Evolutionary conservation across 768 basidiomycete genomes (phyloP), one percentile per base, ranked within the genome.

Genomic region (Mycena rebaudengoi): DNA sequence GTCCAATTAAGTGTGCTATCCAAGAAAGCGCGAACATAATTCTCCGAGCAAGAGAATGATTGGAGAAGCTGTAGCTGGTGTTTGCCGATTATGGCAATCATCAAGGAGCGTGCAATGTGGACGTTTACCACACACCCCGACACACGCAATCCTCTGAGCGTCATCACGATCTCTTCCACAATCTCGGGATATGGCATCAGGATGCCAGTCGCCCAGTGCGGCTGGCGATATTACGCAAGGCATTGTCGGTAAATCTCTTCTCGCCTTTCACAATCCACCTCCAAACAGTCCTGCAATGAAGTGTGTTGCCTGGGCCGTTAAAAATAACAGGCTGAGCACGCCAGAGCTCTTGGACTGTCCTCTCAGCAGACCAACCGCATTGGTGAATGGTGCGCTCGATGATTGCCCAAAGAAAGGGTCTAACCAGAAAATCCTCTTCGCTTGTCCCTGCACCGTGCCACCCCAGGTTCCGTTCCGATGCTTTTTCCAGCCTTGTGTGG

Each of bases 361-460:
- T 26, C 1, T 10, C 35, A 20, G 57, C 45, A 4, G 33, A 39
- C 35, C 45, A 58, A 13, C n/a, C 57, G 16, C 35, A 49, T 2
- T 37, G 37, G 1, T 46, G 46, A 58, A 58, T 49, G 2, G 45
- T 40, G 4, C 33, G 45, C 57, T 48, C 57, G 33, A 58, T 48
- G 8, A 48, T 39, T 13, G 44, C 46, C 45, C 35, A 58, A 5
- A 58, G 56, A 18, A 58, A 58, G 45, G 56, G 10, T 10, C 14
- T 10, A 58, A 58, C 56, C 56, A 58, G 26, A 49, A 58, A 2
- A 49, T 28, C 26, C 18, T 37, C 6, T 12, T 18, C 0, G 35
- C 16, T 13, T 1, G 3, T 8, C 25, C 37, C 11, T 29, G 25
- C 0, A 58, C 46, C 10, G 46, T 13, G 25, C 57, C 57, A 29